phyloP scores from a whole-genome alignment of 768 basidiomycete genomes.

The Serendipita indica region DNA sequence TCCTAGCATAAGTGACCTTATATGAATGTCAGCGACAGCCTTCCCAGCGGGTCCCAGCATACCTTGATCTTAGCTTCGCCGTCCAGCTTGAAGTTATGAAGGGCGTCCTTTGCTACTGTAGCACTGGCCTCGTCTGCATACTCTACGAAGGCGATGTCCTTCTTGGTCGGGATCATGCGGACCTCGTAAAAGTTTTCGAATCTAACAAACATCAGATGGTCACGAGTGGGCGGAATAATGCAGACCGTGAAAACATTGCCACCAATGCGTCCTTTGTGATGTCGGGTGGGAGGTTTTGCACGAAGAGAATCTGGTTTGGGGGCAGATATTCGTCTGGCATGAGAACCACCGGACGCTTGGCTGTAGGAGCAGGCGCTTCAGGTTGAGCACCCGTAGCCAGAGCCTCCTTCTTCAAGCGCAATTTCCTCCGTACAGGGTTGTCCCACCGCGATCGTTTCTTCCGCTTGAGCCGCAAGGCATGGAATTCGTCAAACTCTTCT shows the following conservation, averaged over 20 bases:
- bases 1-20: conserved; percentile 63
- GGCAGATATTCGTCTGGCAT: conserved; percentile 99
- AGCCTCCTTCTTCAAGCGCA: conserved; percentile 64
- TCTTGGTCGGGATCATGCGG: conserved; percentile 93
- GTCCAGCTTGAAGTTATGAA: conserved; percentile 96
- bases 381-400: conserved; percentile 49
- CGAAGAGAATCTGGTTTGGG: conserved; percentile 96
- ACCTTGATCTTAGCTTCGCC: conserved; percentile 99
- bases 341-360: conserved; percentile 74
- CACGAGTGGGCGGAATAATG: conserved; percentile 3
- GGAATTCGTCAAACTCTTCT: conserved; percentile 58
- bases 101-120: conserved; percentile 80
- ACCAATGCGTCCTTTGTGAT: conserved; percentile 88
- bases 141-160: conserved; percentile 98
- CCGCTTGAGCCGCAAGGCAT: conserved; percentile 53
- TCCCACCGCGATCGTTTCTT: conserved; percentile 78
- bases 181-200: conserved; percentile 95
- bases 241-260: conserved; percentile 80
- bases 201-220: conserved; percentile 27
- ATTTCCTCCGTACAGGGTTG: conserved; percentile 82
- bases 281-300: conserved; percentile 89
- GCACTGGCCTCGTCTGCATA: conserved; percentile 87
- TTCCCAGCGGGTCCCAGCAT: conserved; percentile 13
- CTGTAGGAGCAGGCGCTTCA: conserved; percentile 42
- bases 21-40: conserved; percentile 11